Evolutionary conservation across 2,329 filamentous ascomycete genomes (phyloP), one percentile per base, ranked within the genome.

Genomic region (Aspergillus sp.): DNA sequence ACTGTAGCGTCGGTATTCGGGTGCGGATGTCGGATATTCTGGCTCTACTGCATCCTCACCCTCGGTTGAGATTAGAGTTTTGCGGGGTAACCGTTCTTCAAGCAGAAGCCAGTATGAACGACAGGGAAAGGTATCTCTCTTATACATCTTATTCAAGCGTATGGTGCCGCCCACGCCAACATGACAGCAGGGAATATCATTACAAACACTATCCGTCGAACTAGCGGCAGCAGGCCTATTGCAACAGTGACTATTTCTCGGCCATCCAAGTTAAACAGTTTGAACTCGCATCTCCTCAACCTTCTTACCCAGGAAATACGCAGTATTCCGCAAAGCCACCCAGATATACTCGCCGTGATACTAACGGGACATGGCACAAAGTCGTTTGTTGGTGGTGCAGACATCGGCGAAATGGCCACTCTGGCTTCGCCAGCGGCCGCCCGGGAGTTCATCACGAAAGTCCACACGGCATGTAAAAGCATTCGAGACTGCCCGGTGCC

Each of bases 361-460:
- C 6, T 37, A 37, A n/a, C 35, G 3, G 35, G 35, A 6, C 35
- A 37, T 37, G 12, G 35, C 6, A 37, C 35, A 14, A 37, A 37
- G 35, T 37, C 35, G 14, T 37, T n/a, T n/a, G 5, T 90, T 77
- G 89, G 88, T 69, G 93, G 90, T 58, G 91, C 91, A 66, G 93
- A 95, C 73, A 90, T 91, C 58, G 91, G 96, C 72, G 92, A 96
- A 43, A 71, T 71, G 67, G 58, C 60, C 8, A n/a, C n/a, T 2
- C 37, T 72, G 27, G 45, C 61, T 8, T 62, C 54, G 14, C 68
- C 56, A 43, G 58, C 44, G 15, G 64, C 73, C 9, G 76, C 76
- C 2, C 57, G 67, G 11, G 46, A 41, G 2, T 77, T 77, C 66
- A 78, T 78, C 54, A 64, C 60, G 6, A 61, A 58, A 12, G 63